Evolutionary conservation across 331 rosid genomes (phyloP).

Genomic region (Ulmus americana): DNA sequence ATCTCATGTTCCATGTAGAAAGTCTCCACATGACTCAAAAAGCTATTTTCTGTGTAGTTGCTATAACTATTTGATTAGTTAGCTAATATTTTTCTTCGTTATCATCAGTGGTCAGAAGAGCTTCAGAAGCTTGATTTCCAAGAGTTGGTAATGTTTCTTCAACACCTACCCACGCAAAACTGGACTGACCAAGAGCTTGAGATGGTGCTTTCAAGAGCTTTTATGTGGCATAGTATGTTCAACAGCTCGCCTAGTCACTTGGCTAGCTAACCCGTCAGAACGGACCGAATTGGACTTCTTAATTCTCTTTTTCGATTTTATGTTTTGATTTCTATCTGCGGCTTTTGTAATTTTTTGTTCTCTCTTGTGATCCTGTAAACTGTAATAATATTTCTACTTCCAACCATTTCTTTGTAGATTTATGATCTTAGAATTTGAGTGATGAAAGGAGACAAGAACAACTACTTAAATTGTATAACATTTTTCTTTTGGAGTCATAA

Average conservation of each 20-base stretch:
- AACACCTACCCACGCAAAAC: constrained; percentile 83
- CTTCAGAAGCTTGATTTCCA: constrained; percentile 89
- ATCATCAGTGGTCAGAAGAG: constrained; percentile 86
- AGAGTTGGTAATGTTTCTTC: constrained; percentile 94
- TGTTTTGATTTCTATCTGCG: neutral
- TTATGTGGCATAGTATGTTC: constrained; percentile 99
- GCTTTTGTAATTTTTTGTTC: neutral
- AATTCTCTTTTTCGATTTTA: neutral
- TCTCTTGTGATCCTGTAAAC: neutral
- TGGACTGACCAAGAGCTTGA: constrained; percentile 95
- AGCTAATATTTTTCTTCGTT: constrained; percentile 12
- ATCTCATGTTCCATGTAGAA: too few species aligned
- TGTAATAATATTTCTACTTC: neutral
- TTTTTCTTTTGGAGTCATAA: neutral
- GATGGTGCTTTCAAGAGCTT: constrained; percentile 91
- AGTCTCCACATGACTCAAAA: neutral
- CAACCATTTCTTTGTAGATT: constrained; percentile 18
- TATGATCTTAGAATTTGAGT: constrained; percentile 4
- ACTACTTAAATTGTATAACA: neutral
- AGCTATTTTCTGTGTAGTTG: neutral
- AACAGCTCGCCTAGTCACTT: constrained; percentile 91
- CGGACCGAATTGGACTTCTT: neutral
- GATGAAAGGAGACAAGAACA: constrained; percentile 14
- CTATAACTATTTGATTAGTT: neutral
- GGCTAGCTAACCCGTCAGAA: constrained; percentile 42